Evolutionary conservation across 169 alveolate genomes (phyloP), one percentile per base, ranked within the genome.

Genomic region (Fabrea salina): DNA sequence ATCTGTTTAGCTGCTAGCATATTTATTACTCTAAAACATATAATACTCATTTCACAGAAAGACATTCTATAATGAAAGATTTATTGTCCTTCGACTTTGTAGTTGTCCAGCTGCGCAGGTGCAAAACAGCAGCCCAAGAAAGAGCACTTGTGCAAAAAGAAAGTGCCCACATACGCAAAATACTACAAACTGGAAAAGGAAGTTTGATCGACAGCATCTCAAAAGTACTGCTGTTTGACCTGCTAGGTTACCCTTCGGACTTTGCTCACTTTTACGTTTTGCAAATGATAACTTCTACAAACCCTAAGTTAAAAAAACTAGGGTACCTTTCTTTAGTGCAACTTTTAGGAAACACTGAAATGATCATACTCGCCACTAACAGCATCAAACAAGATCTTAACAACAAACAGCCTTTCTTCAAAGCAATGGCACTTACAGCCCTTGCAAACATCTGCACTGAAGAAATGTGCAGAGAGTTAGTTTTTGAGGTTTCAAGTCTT

Each of bases 81-180:
- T n/a, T n/a, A n/a, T n/a, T n/a, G n/a, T n/a, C n/a, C n/a, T n/a
- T n/a, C n/a, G n/a, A n/a, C n/a, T n/a, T n/a, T n/a, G n/a, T n/a
- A n/a, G n/a, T n/a, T n/a, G n/a, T n/a, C n/a, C n/a, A n/a, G n/a
- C 85, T 93, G 49, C 75, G 97, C 61, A 82, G 88, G 7, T 89
- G 95, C 80, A 93, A 91, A 77, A 90, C 95, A 8, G 88, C 92
- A 58, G 94, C 92, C n/a, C 95, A 93, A 64, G 97, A 93, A 56
- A 58, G 97, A 75, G 85, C 92, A 35, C 80, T 93, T 43, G 86
- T 92, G 27, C 75, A 92, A 37, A 89, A 88, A 66, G 97, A 93
- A 78, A 86, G 89, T 54, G 97, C 97, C 0, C 81, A 82, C 39
- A 93, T 93, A 49, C 85, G 97, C 22, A 59, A 13, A 50, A 27